A percentile compares a stretch with the other conserved stretches of the same genome.
Evolutionary conservation across 768 basidiomycete species (phyloP).

Genomic region (Suillus plorans): DNA sequence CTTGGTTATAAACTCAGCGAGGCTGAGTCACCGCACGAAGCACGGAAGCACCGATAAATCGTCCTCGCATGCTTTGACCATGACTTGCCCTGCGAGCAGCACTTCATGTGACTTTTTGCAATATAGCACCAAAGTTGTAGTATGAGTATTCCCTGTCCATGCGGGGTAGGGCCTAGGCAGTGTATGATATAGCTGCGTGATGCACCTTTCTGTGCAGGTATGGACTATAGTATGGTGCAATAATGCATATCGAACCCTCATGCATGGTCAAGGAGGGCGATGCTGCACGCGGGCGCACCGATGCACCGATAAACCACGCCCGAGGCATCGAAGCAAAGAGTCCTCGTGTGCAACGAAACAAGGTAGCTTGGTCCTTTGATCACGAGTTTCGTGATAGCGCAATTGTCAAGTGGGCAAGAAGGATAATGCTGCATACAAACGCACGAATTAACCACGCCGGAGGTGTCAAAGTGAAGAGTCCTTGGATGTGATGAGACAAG

Average conservation of each 20-base stretch:
- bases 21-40: constrained; percentile 7
- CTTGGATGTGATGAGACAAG: background rate
- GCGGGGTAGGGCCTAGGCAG: background rate
- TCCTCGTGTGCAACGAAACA: background rate
- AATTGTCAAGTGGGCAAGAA: background rate
- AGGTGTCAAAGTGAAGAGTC: background rate
- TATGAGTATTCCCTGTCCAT: background rate
- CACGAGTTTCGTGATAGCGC: background rate
- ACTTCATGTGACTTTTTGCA: background rate
- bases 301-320: constrained; percentile 6
- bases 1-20: background rate
- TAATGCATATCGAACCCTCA: background rate
- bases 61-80: constrained; percentile 8
- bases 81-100: constrained; percentile 2
- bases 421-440: constrained; percentile 3
- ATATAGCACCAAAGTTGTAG: background rate
- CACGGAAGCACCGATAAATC: constrained; percentile 14
- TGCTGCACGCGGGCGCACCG: constrained; percentile 3
- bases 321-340: background rate
- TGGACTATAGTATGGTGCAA: background rate
- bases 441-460: constrained; percentile 2
- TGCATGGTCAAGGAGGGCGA: background rate
- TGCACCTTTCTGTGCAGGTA: background rate
- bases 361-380: constrained; percentile 1
- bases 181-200: background rate